Conservation (phyloP, 2,329 filamentous ascomycete genomes). For the Colletotrichum shisoi region DNA sequence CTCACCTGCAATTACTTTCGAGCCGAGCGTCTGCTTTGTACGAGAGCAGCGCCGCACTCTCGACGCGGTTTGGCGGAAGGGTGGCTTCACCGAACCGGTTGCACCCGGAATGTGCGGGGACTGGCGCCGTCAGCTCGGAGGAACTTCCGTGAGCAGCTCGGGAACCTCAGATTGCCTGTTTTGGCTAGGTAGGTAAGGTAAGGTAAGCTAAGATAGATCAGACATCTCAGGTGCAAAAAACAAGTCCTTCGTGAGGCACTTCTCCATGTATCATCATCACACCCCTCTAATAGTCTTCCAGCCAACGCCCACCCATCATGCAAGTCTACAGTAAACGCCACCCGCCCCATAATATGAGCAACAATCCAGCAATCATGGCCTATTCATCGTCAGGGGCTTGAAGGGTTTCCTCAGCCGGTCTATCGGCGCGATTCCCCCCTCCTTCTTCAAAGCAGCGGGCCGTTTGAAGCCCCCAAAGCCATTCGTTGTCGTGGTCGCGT, state of each 20-base stretch:
- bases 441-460: constrained; percentile 52
- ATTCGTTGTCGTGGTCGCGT: constrained; percentile 59
- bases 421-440: constrained; percentile 57
- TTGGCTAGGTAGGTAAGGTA: not conserved
- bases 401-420: constrained; percentile 64
- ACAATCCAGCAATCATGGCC: constrained; percentile 39
- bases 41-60: constrained; percentile 22
- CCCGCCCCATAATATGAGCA: not conserved
- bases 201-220: not conserved
- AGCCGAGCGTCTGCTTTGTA: constrained; percentile 17
- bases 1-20: constrained; percentile 10
- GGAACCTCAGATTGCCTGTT: not conserved
- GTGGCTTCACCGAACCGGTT: constrained; percentile 5
- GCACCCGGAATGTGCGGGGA: constrained; percentile 3
- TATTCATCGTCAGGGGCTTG: constrained; percentile 63
- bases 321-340: not conserved
- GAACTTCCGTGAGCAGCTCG: not conserved
- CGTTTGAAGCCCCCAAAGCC: constrained; percentile 52
- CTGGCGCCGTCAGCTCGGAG: not conserved
- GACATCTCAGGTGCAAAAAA: not conserved
- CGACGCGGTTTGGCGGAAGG: not conserved
- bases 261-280: not conserved
- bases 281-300: not conserved
- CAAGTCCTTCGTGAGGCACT: not conserved
- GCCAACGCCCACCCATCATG: not conserved